phyloP scores from a whole-genome alignment of 2,329 filamentous ascomycete genomes.

The Cladosporium sp. region DNA sequence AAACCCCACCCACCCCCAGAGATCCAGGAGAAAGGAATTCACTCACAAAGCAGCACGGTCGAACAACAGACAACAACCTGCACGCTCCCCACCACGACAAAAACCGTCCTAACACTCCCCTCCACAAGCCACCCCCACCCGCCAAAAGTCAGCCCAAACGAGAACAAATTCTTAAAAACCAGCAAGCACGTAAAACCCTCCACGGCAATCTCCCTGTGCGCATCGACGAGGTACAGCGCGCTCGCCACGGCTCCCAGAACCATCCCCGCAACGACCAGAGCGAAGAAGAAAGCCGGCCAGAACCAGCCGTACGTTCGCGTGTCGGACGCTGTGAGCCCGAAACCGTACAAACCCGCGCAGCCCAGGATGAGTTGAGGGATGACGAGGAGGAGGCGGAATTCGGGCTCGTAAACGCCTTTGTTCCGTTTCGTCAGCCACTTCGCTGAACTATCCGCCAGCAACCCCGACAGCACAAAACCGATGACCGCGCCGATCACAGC shows the following conservation, averaged over 20 bases:
- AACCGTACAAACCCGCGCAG: slow-evolving; percentile 75
- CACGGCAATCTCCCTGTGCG: slow-evolving; percentile 78
- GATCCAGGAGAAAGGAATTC: neutral
- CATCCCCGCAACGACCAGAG: slow-evolving; percentile 80
- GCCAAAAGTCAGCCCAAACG: slow-evolving; percentile 76
- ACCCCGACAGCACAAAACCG: slow-evolving; percentile 71
- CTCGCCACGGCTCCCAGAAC: slow-evolving; percentile 83
- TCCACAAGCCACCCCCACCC: slow-evolving; percentile 77
- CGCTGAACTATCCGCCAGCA: slow-evolving; percentile 68
- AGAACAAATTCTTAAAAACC: slow-evolving; percentile 93
- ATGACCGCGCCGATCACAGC: slow-evolving; percentile 78
- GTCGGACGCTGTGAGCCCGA: slow-evolving; percentile 67
- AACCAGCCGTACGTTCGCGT: slow-evolving; percentile 62
- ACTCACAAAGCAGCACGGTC: slow-evolving; percentile 76
- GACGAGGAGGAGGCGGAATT: slow-evolving; percentile 80
- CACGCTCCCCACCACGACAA: slow-evolving; percentile 68
- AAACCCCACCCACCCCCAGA: neutral
- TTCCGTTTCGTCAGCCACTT: slow-evolving; percentile 68
- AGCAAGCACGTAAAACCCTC: slow-evolving; percentile 87
- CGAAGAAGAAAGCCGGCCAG: slow-evolving; percentile 76
- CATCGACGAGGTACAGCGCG: slow-evolving; percentile 86
- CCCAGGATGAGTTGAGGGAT: slow-evolving; percentile 76
- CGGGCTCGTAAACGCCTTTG: slow-evolving; percentile 79
- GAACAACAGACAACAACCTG: slow-evolving; percentile 72
- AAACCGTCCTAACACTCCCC: slow-evolving; percentile 57